These are phyloP conservation scores for Kalmanozyma brasiliensis DNA, from an alignment of 1,284 basidiomycete genomes.

Conservation along the genomic window DNA sequence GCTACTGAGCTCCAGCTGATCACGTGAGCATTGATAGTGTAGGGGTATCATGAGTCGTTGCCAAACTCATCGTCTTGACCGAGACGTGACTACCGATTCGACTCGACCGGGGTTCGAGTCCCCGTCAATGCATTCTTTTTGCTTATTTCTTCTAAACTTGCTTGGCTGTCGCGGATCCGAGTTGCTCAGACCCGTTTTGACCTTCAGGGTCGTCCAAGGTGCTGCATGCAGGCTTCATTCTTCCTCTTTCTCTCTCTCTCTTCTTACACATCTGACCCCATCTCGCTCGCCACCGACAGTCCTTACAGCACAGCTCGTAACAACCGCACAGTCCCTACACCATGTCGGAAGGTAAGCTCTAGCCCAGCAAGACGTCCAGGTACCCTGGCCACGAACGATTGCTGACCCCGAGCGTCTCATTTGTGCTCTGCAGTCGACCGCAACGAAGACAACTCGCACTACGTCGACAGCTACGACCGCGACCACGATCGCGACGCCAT, in stretches of 20 bases:
- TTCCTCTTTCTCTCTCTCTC: slow-evolving; percentile 1
- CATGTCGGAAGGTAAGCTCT: slow-evolving; percentile 42
- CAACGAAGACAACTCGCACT: slow-evolving; percentile 36
- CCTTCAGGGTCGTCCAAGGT: slow-evolving; percentile 5
- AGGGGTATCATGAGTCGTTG: slow-evolving; percentile 54
- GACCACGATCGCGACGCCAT: slow-evolving; percentile 42
- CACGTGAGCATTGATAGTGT: slow-evolving; percentile 49
- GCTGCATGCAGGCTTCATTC: not conserved
- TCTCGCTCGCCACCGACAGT: not conserved
- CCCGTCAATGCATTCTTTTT: slow-evolving; percentile 53
- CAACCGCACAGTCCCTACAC: not conserved
- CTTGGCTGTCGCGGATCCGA: slow-evolving; percentile 21
- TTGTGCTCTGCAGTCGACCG: slow-evolving; percentile 15
- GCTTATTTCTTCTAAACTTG: slow-evolving; percentile 2
- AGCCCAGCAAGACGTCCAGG: not conserved
- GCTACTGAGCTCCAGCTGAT: no score
- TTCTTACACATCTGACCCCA: not conserved
- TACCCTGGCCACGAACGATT: not conserved
- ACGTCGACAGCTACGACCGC: slow-evolving; percentile 36
- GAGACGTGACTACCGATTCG: slow-evolving; percentile 33
- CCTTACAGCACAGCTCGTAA: not conserved
- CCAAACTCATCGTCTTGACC: slow-evolving; percentile 30
- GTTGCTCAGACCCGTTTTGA: not conserved
- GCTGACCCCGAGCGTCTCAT: not conserved
- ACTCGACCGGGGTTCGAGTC: slow-evolving; percentile 58